Evolutionary conservation across 23 red algal genomes (phyloP).

Genomic region (Gracilaria vermiculophylla): DNA sequence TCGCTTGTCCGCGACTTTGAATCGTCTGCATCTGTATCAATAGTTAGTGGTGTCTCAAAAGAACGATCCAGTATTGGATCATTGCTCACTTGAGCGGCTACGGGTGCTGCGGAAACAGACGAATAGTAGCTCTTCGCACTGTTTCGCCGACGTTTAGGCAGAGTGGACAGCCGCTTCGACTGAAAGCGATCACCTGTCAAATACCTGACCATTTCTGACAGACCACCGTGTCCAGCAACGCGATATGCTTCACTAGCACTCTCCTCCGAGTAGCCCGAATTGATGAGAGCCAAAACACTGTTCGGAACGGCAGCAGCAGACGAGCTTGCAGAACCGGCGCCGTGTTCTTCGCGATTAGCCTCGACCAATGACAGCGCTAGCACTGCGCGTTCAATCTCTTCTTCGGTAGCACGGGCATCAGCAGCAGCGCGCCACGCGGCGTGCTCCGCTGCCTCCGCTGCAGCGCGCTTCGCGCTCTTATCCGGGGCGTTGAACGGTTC

Average conservation of each 20-base stretch:
- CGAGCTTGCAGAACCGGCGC: conserved; percentile 13
- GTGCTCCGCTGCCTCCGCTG: conserved; percentile 13
- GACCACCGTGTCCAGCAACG: conserved; percentile 47
- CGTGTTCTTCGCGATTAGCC: conserved; percentile 30
- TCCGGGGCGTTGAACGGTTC: conserved; percentile 26
- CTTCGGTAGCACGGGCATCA: conserved; percentile 17
- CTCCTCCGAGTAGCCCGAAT: conserved; percentile 43
- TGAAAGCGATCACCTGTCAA: conserved; percentile 10
- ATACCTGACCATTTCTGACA: conserved; percentile 38
- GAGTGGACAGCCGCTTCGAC: neutral
- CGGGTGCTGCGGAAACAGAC: neutral
- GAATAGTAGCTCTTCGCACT: neutral
- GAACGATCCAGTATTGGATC: neutral
- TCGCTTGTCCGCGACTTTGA: conserved; percentile 8
- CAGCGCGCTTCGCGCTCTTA: conserved; percentile 17
- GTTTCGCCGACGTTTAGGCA: neutral
- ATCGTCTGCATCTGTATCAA: conserved; percentile 18
- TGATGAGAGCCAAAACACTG: conserved; percentile 27
- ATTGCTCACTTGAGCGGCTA: neutral
- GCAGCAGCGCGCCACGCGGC: conserved; percentile 9
- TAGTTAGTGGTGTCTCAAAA: conserved; percentile 23
- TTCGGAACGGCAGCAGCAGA: conserved; percentile 15
- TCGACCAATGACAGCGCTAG: conserved; percentile 47
- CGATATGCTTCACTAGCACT: conserved; percentile 49
- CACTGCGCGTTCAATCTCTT: conserved; percentile 60